Evolutionary conservation across 2,329 filamentous ascomycete genomes (phyloP).

Genomic region (Clonostachys sp.): DNA sequence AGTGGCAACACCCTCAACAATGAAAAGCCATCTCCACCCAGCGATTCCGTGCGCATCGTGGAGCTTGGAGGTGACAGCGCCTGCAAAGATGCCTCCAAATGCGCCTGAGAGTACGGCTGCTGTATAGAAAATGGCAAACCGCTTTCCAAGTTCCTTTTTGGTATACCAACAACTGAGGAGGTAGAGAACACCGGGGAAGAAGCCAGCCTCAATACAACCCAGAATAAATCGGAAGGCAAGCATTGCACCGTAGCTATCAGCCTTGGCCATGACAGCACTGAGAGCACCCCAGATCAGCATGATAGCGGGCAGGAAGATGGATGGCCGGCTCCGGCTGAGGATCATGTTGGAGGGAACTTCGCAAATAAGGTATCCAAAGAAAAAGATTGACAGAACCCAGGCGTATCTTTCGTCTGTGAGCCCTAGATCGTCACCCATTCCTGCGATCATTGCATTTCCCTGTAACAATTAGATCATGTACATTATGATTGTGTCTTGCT

Average conservation of each 20-base stretch:
- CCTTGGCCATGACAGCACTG: slow-evolving; percentile 40
- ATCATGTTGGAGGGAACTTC: slow-evolving; percentile 50
- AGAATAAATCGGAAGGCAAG: slow-evolving; percentile 39
- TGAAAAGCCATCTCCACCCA: slow-evolving; percentile 65
- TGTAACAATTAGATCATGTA: slow-evolving; percentile 40
- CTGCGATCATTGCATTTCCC: slow-evolving; percentile 54
- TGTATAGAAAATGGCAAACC: slow-evolving; percentile 52
- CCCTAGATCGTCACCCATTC: slow-evolving; percentile 37
- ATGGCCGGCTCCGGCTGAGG: slow-evolving; percentile 40
- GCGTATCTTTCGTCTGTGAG: slow-evolving; percentile 27
- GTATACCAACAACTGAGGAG: slow-evolving; percentile 54
- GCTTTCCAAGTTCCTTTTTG: slow-evolving; percentile 44
- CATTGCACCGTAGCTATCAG: slow-evolving; percentile 39
- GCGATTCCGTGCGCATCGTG: slow-evolving; percentile 47
- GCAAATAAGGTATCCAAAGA: slow-evolving; percentile 45
- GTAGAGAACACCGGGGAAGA: slow-evolving; percentile 45
- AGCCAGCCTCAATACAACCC: slow-evolving; percentile 44
- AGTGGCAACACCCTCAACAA: slow-evolving; percentile 60
- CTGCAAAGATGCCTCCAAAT: slow-evolving; percentile 59
- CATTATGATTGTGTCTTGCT: slow-evolving; percentile 22
- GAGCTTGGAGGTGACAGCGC: slow-evolving; percentile 53
- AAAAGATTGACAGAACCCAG: slow-evolving; percentile 23
- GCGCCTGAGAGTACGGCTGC: slow-evolving; percentile 56
- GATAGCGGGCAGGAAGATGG: slow-evolving; percentile 40
- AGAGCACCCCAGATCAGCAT: slow-evolving; percentile 38